phyloP scores from a whole-genome alignment of 106 monocot species.

The Dendrobium officinale region DNA sequence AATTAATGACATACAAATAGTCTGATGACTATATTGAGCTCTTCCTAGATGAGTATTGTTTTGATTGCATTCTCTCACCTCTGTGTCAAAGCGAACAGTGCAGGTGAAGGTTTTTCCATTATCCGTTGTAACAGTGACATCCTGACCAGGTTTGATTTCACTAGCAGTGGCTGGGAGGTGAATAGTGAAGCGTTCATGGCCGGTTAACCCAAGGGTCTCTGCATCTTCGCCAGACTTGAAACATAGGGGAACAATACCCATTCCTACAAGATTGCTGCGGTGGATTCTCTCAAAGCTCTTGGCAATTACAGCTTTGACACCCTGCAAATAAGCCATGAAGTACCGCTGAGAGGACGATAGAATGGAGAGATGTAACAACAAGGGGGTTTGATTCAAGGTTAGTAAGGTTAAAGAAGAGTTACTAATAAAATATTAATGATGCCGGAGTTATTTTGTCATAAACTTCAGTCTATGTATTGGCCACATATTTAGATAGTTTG shows the following conservation, averaged over 20 bases:
- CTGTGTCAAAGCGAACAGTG: constrained; percentile 79
- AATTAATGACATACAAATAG: neutral
- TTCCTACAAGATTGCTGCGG: constrained; percentile 89
- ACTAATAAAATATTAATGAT: neutral
- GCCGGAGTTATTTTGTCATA: too few relatives aligned
- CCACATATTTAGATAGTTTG: too few relatives aligned
- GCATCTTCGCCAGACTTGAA: constrained; percentile 91
- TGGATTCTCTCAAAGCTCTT: constrained; percentile 98
- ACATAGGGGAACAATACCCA: constrained; percentile 92
- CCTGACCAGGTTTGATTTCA: constrained; percentile 82
- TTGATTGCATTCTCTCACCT: constrained; percentile 33
- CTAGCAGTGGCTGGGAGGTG: constrained; percentile 58
- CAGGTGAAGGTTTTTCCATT: constrained; percentile 78
- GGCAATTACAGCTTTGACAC: constrained; percentile 96
- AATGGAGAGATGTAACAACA: neutral
- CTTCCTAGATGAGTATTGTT: too few relatives aligned
- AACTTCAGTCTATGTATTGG: too few relatives aligned
- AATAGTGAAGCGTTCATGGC: constrained; percentile 73
- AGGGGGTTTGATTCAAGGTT: too few relatives aligned
- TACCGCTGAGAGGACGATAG: neutral
- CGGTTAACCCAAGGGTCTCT: constrained; percentile 78
- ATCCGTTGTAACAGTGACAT: constrained; percentile 58
- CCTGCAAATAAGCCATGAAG: constrained; percentile 28
- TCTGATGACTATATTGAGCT: neutral
- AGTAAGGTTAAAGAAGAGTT: neutral